Conservation (phyloP, 257 asterid species). For the Nicotiana tabacum region DNA sequence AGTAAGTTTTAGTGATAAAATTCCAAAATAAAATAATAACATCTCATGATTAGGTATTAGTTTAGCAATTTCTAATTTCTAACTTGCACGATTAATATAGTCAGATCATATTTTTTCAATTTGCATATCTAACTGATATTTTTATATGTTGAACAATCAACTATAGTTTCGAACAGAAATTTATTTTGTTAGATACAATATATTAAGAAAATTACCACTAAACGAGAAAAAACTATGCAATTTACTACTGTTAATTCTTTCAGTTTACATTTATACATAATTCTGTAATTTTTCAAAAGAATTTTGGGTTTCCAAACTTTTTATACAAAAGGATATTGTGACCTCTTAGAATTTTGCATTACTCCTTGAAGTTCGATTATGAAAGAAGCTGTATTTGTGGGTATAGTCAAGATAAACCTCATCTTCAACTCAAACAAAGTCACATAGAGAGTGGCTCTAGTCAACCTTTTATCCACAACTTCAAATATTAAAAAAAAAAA, state of each 20-base stretch:
- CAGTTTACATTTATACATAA: background rate
- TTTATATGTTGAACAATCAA: too few species aligned
- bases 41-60: background rate
- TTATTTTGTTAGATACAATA: too few species aligned
- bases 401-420: slow-evolving; percentile 8
- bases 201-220: too few species aligned
- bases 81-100: background rate
- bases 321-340: background rate
- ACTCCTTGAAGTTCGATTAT: background rate
- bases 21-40: background rate
- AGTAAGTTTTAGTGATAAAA: background rate
- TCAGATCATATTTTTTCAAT: background rate
- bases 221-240: background rate
- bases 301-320: background rate
- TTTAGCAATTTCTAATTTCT: background rate
- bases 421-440: background rate
- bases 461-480: slow-evolving; percentile 6
- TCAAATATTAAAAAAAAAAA: too few species aligned
- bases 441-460: background rate
- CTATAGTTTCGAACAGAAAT: too few species aligned
- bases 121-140: background rate
- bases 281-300: background rate
- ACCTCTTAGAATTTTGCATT: background rate
- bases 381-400: background rate
- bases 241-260: background rate